phyloP scores from a whole-genome alignment of 768 basidiomycete species.

The Lactarius tabidus region DNA sequence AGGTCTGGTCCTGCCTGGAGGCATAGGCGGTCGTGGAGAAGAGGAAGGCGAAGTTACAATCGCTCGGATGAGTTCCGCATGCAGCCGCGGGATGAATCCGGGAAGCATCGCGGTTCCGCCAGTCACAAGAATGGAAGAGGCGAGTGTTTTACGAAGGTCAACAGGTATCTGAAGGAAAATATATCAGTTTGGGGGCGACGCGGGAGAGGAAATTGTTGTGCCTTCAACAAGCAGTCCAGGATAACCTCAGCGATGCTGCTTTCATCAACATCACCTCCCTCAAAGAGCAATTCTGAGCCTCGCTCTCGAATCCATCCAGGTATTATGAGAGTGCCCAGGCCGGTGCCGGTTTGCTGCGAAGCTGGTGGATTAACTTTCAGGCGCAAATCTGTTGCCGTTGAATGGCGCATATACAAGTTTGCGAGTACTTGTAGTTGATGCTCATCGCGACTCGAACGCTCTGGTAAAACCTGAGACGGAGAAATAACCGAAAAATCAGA shows the following conservation, averaged over 20 bases:
- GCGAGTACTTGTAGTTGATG: conserved; percentile 60
- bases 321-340: conserved; percentile 72
- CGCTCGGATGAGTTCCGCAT: conserved; percentile 65
- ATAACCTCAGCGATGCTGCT: conserved; percentile 79
- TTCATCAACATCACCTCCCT: conserved; percentile 86
- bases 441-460: conserved; percentile 38
- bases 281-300: conserved; percentile 86
- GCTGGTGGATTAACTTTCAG: conserved; percentile 65
- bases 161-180: conserved; percentile 62
- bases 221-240: conserved; percentile 77
- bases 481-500: conserved; percentile 60
- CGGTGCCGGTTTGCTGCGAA: conserved; percentile 65
- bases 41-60: conserved; percentile 41
- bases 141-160: conserved; percentile 82
- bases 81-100: conserved; percentile 88
- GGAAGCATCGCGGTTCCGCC: conserved; percentile 93
- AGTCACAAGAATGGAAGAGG: conserved; percentile 76
- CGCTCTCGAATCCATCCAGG: conserved; percentile 96
- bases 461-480: conserved; percentile 35
- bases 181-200: conserved; percentile 14
- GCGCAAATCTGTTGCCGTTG: conserved; percentile 70
- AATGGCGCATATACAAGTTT: conserved; percentile 68
- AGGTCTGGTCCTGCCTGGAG: conserved; percentile 38
- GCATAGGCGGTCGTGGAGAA: conserved; percentile 36
- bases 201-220: conserved; percentile 29